phyloP scores from a whole-genome alignment of 331 rosid genomes.

The Cydonia oblonga region DNA sequence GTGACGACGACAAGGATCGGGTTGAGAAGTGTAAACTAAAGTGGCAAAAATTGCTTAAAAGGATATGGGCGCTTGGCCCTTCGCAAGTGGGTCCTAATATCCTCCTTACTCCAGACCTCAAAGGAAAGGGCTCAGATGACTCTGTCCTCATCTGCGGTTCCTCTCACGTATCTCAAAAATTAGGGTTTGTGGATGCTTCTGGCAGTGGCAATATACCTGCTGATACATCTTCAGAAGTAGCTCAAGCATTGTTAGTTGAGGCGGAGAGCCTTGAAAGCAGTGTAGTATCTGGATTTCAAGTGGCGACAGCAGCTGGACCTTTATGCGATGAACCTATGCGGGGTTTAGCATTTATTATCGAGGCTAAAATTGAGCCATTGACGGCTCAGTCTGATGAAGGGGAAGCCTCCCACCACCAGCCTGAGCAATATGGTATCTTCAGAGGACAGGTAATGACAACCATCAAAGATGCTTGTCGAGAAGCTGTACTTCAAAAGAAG shows the following conservation, averaged over 20 bases:
- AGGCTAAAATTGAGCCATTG: conserved; percentile 41
- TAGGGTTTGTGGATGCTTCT: conserved; percentile 41
- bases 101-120: conserved; percentile 44
- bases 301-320: conserved; percentile 83
- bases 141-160: conserved; percentile 45
- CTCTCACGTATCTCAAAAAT: conserved; percentile 37
- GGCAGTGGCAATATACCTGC: neutral
- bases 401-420: conserved; percentile 37
- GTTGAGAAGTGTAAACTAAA: conserved; percentile 40
- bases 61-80: conserved; percentile 82
- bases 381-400: conserved; percentile 34
- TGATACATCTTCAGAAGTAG: conserved; percentile 28
- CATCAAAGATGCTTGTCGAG: conserved; percentile 75
- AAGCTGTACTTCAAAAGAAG: conserved; percentile 56
- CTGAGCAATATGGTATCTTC: conserved; percentile 59
- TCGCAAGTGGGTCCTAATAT: conserved; percentile 60
- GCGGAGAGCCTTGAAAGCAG: conserved; percentile 64
- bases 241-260: conserved; percentile 31
- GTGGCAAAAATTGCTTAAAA: conserved; percentile 61
- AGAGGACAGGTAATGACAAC: conserved; percentile 72
- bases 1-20: conserved; percentile 43
- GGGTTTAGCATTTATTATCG: conserved; percentile 73
- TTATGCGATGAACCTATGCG: conserved; percentile 80
- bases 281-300: conserved; percentile 61
- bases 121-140: conserved; percentile 23